Percentiles rank a stretch among this genome's conserved stretches.
These are phyloP conservation scores for Keqinozyma sinolaborantium DNA, from an alignment of 1,139 yeast species.

Conservation along the genomic window DNA sequence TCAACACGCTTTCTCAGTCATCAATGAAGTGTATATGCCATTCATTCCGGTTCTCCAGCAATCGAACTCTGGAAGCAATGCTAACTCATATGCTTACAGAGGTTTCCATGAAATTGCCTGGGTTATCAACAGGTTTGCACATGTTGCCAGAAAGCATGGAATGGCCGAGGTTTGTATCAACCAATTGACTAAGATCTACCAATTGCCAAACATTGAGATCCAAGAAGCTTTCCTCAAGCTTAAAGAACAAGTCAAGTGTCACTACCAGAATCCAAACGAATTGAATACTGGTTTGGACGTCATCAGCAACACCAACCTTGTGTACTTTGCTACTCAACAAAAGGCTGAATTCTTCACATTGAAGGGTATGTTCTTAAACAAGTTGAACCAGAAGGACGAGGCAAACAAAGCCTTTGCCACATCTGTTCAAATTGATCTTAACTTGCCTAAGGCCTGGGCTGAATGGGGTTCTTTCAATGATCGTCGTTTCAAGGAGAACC, in stretches of 20 bases:
- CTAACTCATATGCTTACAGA: slow-evolving; percentile 89
- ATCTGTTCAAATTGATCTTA: slow-evolving; percentile 92
- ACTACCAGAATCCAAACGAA: slow-evolving; percentile 84
- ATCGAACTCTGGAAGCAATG: slow-evolving; percentile 65
- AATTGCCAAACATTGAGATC: slow-evolving; percentile 94
- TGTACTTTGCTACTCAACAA: slow-evolving; percentile 94
- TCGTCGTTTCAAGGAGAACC: slow-evolving; percentile 78
- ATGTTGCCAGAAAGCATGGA: slow-evolving; percentile 93
- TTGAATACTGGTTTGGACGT: slow-evolving; percentile 94
- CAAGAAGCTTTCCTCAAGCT: slow-evolving; percentile 96
- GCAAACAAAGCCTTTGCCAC: slow-evolving; percentile 98
- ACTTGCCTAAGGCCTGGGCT: slow-evolving; percentile 98
- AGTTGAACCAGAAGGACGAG: slow-evolving; percentile 83
- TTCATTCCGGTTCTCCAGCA: slow-evolving; percentile 84
- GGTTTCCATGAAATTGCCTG: slow-evolving; percentile 99
- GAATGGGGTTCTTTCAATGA: slow-evolving; percentile 99
- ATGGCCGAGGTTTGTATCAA: slow-evolving; percentile 96
- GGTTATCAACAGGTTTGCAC: slow-evolving; percentile 98
- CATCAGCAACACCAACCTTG: slow-evolving; percentile 91
- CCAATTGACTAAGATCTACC: slow-evolving; percentile 90
- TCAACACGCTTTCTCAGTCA: slow-evolving; percentile 97
- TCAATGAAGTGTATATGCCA: slow-evolving; percentile 91
- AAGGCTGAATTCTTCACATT: slow-evolving; percentile 96
- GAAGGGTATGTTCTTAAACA: slow-evolving; percentile 96
- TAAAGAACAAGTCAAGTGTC: slow-evolving; percentile 97